Conservation (phyloP, 73 alveolate species). For the Durusdinium trenchii region DNA sequence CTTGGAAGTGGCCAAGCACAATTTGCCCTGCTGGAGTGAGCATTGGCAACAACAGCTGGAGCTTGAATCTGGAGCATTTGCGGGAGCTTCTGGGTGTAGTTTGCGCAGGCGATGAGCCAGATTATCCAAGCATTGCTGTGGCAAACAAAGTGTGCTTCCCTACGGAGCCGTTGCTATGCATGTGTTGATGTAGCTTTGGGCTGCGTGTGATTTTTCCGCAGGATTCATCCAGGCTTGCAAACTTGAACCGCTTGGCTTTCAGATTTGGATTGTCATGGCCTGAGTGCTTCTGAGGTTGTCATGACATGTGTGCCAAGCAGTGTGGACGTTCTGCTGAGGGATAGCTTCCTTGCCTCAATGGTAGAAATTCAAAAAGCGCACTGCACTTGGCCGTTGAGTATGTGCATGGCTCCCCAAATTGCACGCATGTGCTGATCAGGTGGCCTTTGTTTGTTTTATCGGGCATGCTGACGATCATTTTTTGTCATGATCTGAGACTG, state of each 20-base stretch:
- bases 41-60: background rate
- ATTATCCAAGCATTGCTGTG: constrained; percentile 71
- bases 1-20: too few relatives aligned
- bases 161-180: constrained; percentile 1
- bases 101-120: constrained; percentile 25
- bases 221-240: constrained; percentile 54
- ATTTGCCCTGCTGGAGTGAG: too few relatives aligned
- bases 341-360: constrained; percentile 82
- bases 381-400: constrained; percentile 4
- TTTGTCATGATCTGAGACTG: background rate
- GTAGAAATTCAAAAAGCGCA: constrained; percentile 86
- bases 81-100: too few relatives aligned
- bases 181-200: background rate
- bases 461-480: constrained; percentile 22
- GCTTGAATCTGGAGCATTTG: too few relatives aligned
- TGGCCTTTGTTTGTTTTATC: constrained; percentile 59
- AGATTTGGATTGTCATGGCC: constrained; percentile 50
- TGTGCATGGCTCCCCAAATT: background rate
- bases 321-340: background rate
- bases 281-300: background rate
- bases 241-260: constrained; percentile 79
- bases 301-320: background rate
- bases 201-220: background rate
- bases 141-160: constrained; percentile 90
- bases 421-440: background rate